Percentiles rank a stretch among this genome's conserved stretches.
These are phyloP conservation scores for Dipodascopsis tothii DNA, from an alignment of 805 yeast species.

Conservation along the genomic window DNA sequence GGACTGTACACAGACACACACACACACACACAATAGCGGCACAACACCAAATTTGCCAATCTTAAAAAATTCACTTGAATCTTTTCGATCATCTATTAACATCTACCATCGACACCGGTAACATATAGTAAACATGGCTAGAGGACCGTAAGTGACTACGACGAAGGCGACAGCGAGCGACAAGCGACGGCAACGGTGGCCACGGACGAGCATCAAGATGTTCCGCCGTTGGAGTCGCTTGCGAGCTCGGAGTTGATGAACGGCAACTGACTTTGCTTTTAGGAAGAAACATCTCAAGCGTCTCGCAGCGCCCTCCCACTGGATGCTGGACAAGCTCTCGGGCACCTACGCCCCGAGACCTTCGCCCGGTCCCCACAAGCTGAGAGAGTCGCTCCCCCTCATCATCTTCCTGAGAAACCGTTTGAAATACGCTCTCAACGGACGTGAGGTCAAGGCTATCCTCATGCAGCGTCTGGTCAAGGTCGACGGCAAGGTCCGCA, in stretches of 20 bases:
- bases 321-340: slow-evolving; percentile 99
- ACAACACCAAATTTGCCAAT: neutral
- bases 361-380: slow-evolving; percentile 98
- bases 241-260: too few relatives aligned
- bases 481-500: slow-evolving; percentile 99
- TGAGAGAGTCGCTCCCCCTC: slow-evolving; percentile 96
- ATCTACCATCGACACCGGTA: neutral
- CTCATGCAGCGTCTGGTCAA: slow-evolving; percentile 96
- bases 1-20: too few relatives aligned
- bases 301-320: slow-evolving; percentile 99
- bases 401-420: slow-evolving; percentile 96
- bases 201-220: too few relatives aligned
- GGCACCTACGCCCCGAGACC: slow-evolving; percentile 99
- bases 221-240: too few relatives aligned
- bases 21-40: too few relatives aligned
- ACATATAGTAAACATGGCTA: slow-evolving; percentile 14
- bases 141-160: slow-evolving; percentile 23
- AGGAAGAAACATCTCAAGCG: slow-evolving; percentile 94
- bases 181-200: too few relatives aligned
- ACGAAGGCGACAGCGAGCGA: too few relatives aligned
- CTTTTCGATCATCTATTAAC: neutral
- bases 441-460: slow-evolving; percentile 97
- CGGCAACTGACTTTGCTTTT: too few relatives aligned
- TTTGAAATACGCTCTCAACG: slow-evolving; percentile 96
- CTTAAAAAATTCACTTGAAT: neutral